phyloP scores from a whole-genome alignment of 495 filamentous ascomycete genomes.

The Articulospora tetracladia region DNA sequence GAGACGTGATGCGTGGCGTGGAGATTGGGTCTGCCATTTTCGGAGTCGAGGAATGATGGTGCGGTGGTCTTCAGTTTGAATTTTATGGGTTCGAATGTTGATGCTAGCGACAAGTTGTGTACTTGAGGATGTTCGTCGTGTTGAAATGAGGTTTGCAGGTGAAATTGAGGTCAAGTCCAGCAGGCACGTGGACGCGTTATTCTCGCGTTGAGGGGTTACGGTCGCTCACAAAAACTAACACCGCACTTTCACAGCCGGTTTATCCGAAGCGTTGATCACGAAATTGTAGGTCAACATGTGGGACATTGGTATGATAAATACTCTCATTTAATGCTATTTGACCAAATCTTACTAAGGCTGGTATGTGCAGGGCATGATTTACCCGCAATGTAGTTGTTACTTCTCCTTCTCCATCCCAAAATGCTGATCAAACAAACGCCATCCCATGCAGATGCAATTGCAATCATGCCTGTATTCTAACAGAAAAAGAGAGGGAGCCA shows the following conservation, averaged over 20 bases:
- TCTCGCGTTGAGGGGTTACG: not conserved
- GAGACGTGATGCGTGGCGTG: slow-evolving; percentile 67
- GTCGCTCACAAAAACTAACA: not conserved
- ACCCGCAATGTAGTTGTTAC: not conserved
- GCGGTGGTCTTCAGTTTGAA: not conserved
- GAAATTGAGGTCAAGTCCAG: not conserved
- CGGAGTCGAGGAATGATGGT: not conserved
- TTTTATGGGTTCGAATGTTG: not conserved
- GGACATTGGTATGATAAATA: not conserved
- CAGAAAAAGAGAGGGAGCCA: not conserved
- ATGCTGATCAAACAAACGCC: slow-evolving; percentile 13
- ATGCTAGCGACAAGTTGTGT: no score
- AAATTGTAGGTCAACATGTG: no score
- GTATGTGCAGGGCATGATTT: not conserved
- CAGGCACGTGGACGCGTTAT: not conserved
- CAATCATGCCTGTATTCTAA: slow-evolving; percentile 2
- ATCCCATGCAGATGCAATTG: slow-evolving; percentile 6
- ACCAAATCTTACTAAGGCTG: not conserved
- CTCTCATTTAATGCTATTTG: not conserved
- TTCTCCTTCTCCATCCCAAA: not conserved
- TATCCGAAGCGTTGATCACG: no score
- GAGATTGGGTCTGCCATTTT: slow-evolving; percentile 41
- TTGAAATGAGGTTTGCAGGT: no score
- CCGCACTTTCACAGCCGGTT: no score
- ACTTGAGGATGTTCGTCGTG: no score